phyloP scores from a whole-genome alignment of 305 asterid genomes.

The Rubia balearica region DNA sequence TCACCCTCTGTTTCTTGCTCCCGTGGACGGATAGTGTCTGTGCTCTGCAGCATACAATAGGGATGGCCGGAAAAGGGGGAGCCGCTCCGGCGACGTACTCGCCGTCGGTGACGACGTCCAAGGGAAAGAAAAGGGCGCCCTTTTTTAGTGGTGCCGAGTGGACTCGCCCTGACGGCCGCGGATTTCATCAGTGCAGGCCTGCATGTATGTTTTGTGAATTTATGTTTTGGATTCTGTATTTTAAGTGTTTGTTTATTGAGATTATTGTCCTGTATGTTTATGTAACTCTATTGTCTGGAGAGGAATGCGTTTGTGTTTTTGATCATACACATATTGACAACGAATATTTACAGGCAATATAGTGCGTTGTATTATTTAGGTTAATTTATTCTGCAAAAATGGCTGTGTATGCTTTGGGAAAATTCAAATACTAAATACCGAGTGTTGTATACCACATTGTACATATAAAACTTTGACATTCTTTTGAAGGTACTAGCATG shows the following conservation, averaged over 20 bases:
- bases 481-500: neutral
- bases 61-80: slow-evolving; percentile 59
- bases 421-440: neutral
- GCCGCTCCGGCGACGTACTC: slow-evolving; percentile 59
- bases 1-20: neutral
- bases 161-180: slow-evolving; percentile 85
- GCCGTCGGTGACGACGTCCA: slow-evolving; percentile 41
- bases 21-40: neutral
- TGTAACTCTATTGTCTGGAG: neutral
- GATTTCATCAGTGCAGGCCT: slow-evolving; percentile 83
- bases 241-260: neutral
- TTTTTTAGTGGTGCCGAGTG: slow-evolving; percentile 41
- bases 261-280: neutral
- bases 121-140: slow-evolving; percentile 37
- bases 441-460: neutral
- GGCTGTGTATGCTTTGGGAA: neutral
- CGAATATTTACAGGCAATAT: neutral
- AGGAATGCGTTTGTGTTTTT: neutral
- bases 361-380: neutral
- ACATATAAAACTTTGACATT: no score
- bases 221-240: neutral
- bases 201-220: slow-evolving; percentile 41
- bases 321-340: neutral
- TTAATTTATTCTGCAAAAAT: neutral
- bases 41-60: neutral